phyloP scores from a whole-genome alignment of 225 moss, liverwort and hornwort species.

The Takakia lepidozioides region DNA sequence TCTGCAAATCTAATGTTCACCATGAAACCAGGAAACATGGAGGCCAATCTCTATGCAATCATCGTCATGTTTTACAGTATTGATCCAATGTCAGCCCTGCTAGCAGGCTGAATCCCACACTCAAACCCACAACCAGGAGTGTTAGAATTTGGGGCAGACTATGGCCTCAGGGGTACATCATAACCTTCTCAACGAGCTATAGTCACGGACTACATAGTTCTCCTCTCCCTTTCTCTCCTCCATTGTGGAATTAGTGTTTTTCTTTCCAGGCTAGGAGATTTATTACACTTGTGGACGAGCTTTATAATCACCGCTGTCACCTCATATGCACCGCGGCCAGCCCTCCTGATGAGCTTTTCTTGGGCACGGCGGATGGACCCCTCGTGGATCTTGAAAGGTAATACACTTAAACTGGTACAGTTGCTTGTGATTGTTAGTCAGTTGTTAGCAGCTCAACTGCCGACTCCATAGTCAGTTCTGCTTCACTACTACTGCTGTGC shows the following conservation, averaged over 20 bases:
- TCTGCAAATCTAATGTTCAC: no score
- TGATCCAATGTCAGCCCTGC: no score
- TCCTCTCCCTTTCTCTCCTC: conserved; percentile 3
- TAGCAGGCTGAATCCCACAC: no score
- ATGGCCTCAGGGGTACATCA: background rate
- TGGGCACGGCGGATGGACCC: conserved; percentile 73
- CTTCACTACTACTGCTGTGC: no score
- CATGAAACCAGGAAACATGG: no score
- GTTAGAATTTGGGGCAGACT: background rate
- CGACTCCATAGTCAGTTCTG: no score
- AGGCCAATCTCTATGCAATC: no score
- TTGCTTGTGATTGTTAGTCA: no score
- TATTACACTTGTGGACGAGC: conserved; percentile 89
- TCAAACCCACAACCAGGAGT: no score
- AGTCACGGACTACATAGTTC: background rate
- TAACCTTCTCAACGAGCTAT: background rate
- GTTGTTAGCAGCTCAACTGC: no score
- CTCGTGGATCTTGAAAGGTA: conserved; percentile 83
- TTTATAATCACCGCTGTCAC: conserved; percentile 90
- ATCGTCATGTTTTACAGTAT: no score
- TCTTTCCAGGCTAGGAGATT: conserved; percentile 77
- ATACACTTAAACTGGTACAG: no score
- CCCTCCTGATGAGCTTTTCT: conserved; percentile 78
- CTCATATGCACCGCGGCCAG: conserved; percentile 80
- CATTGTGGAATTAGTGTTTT: conserved; percentile 6